Base-by-base conservation (phyloP, 371 early-diverging fungal genomes). In the Dentiscutata heterogama region DNA sequence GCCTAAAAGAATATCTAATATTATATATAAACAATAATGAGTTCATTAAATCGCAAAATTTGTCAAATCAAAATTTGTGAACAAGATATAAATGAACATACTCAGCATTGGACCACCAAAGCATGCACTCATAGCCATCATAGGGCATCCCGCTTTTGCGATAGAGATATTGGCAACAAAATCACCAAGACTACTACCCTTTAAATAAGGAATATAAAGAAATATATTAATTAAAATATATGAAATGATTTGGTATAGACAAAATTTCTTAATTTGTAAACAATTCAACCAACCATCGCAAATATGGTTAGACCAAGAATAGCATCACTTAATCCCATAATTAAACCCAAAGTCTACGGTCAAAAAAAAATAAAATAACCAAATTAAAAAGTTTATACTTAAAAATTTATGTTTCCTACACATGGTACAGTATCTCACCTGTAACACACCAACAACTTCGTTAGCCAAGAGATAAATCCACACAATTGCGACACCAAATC, bases 101-200 rank as follows among this genome's bases (percentile, higher is more conserved):
- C 92, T 94, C 22, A 96, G 84, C 91, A 96, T 89, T 8, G 96
- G 96, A 2, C 95, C 93, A 25, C 95, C 96, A 85, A 95, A 96
- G 80, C 96, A 95, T 0, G 96, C 96, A 27, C 94, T 92, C 76
- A 96, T 88, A 0, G 95, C 96, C 96, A 96, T 96, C 82, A 91
- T 88, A 2, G 96, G 95, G 80, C 90, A 94, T 1, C 96, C 96
- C 91, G 94, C 90, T 70, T 86, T 90, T 1, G 96, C 95, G 83
- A 96, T 92, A 16, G 96, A 93, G 27, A 96, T 88, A 80, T 96
- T 95, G 13, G 96, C 94, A 14, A 95, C 93, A 78, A 96, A 88
- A 81, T 96, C 96, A 22, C 96, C 96, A 54, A 96, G 83, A 79
- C 94, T 94, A 83, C 95, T 95, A n/a, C 96, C 96, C 91, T 92